A percentile compares a stretch with the other conserved stretches of the same genome.
Evolutionary conservation across 2,329 filamentous ascomycete species (phyloP).

Genomic region (Diaporthe ampelina): DNA sequence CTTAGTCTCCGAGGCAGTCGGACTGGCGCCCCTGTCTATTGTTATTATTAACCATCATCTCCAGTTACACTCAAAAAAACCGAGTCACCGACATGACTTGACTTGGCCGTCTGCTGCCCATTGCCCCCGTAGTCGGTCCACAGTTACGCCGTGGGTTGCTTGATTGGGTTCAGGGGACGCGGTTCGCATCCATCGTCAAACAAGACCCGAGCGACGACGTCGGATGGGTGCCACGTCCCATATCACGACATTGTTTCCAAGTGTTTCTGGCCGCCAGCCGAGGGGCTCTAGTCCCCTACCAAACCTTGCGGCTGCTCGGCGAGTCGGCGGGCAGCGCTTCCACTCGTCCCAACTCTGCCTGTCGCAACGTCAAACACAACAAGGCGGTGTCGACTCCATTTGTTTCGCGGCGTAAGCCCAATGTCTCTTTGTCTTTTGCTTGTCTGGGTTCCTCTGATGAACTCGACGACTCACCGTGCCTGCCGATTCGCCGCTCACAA

Average conservation of each 20-base stretch:
- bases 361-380: conserved; percentile 33
- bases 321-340: conserved; percentile 22
- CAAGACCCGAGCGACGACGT: not conserved
- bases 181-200: conserved; percentile 21
- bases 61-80: not conserved
- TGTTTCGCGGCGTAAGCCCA: conserved; percentile 28
- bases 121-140: not conserved
- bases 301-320: conserved; percentile 20
- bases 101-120: not conserved
- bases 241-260: conserved; percentile 30
- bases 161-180: conserved; percentile 24
- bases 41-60: not conserved
- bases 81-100: conserved; percentile 15
- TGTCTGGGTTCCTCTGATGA: not conserved
- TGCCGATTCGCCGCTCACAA: conserved; percentile 16
- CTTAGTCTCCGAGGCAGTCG: not conserved
- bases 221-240: conserved; percentile 28
- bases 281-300: not conserved
- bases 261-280: conserved; percentile 25
- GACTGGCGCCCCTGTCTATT: conserved; percentile 25
- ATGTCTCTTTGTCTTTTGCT: not conserved
- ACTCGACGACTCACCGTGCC: not conserved
- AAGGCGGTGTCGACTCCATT: conserved; percentile 31
- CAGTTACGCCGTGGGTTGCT: conserved; percentile 10
- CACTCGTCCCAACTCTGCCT: conserved; percentile 27